Evolutionary conservation across 116 monocot genomes (phyloP), one percentile per base, ranked within the genome.

Genomic region (Papilionanthe hybrid): DNA sequence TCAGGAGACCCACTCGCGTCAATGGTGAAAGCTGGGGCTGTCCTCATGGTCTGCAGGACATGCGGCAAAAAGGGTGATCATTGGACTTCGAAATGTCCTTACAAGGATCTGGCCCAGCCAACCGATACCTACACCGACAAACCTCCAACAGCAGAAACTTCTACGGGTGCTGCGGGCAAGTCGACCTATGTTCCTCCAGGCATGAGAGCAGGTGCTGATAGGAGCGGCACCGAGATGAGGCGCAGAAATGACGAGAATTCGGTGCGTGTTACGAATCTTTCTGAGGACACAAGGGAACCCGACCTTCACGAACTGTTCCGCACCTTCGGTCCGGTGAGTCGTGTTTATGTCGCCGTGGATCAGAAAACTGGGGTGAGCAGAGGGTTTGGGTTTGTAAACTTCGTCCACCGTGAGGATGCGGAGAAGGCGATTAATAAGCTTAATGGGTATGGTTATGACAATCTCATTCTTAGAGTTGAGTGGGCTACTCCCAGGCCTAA

Each of bases 81-180:
- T 79, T 96, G 96, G 96, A 93, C 96, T n/a, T 92, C 93, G 8
- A 91, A 92, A 79, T 96, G 96, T 58, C 96, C 96, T 23, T 96
- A 93, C 87, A 96, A 96, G 87, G 96, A 96, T 72, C 92, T 96
- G 50, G 90, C 93, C 11, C 78, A 79, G 55, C 88, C 55, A 7
- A 47, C 77, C 4, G 96, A 96, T 15, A 27, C 66, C 49, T 88
- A 88, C 66, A 43, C 80, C 10, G 89, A 95, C 77, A 86, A 78
- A 68, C 86, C 90, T 20, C 84, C 90, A 3, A 73, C 84, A 7
- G 75, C 83, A 0, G 93, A 93, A 13, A 27, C 84, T 9, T 23
- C 82, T 50, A 10, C 91, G 2, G 50, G 83, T 17, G 29, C 90
- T 75, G 83, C 87, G 65, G 55, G 77, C 42, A 89, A 90, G 79